phyloP scores from a whole-genome alignment of 176 grass and related monocot species.

The Bolboschoenus planiculmis region DNA sequence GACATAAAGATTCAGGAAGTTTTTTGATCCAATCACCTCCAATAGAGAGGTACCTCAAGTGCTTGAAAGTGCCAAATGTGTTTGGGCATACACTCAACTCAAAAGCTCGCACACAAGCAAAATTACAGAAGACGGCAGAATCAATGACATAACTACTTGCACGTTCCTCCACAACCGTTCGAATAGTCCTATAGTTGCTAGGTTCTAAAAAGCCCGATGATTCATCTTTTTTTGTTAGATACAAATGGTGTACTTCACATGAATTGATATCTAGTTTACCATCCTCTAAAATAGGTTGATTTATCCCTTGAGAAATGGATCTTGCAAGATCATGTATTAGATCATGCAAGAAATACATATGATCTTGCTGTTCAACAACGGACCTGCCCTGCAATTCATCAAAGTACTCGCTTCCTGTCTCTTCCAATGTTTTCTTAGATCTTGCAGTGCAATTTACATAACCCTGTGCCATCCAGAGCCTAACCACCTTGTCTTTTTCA shows the following conservation, averaged over 20 bases:
- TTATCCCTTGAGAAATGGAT: background rate
- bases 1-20: background rate
- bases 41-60: background rate
- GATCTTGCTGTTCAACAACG: background rate
- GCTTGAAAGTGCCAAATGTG: background rate
- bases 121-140: background rate
- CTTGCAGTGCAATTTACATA: background rate
- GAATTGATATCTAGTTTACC: background rate
- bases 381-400: background rate
- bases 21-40: no score
- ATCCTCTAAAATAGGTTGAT: background rate
- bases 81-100: background rate
- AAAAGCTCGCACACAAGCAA: background rate
- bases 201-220: background rate
- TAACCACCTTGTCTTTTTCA: background rate
- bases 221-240: background rate
- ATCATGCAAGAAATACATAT: slow-evolving; percentile 3
- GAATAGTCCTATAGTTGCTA: background rate
- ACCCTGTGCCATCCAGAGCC: slow-evolving; percentile 15
- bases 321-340: background rate
- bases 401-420: background rate
- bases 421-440: background rate
- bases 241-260: background rate
- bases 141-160: background rate
- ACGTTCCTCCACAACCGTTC: background rate